Evolutionary conservation across 371 early-diverging fungal species (phyloP).

Genomic region (Syncephalastrum sp.): DNA sequence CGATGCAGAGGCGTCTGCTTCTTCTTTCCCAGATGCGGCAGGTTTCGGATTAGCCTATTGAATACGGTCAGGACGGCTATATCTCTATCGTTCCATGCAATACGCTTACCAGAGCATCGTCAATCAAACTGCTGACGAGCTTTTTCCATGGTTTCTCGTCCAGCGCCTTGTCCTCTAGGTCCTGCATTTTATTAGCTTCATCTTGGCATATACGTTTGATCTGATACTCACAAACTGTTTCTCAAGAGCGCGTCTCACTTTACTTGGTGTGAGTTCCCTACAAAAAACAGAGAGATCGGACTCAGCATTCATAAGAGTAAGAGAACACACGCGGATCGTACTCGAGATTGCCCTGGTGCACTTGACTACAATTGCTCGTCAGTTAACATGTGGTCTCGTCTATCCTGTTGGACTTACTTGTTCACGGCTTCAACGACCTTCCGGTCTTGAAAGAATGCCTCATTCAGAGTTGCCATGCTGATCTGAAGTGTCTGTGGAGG

Average conservation of each 20-base stretch:
- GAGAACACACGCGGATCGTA: no score
- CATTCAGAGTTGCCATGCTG: no score
- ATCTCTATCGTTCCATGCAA: background rate
- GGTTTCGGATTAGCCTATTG: no score
- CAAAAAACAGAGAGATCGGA: background rate
- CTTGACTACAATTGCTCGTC: no score
- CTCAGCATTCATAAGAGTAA: no score
- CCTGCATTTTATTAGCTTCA: slow-evolving; percentile 7
- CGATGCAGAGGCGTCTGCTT: background rate
- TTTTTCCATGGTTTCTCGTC: slow-evolving; percentile 28
- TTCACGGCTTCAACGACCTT: no score
- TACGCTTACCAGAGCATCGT: slow-evolving; percentile 18
- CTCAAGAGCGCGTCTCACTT: slow-evolving; percentile 8
- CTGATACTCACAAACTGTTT: slow-evolving; percentile 8
- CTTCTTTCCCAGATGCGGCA: background rate
- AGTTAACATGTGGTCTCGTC: no score
- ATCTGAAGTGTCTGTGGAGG: no score
- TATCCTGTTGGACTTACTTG: no score
- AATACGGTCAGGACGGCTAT: no score
- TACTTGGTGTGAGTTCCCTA: background rate
- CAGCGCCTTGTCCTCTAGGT: slow-evolving; percentile 20
- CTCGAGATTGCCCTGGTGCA: no score
- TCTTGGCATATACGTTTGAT: background rate
- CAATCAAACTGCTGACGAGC: slow-evolving; percentile 21
- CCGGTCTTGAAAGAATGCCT: no score